Evolutionary conservation across 331 rosid genomes (phyloP), one percentile per base, ranked within the genome.

Genomic region (Saraca asoca): DNA sequence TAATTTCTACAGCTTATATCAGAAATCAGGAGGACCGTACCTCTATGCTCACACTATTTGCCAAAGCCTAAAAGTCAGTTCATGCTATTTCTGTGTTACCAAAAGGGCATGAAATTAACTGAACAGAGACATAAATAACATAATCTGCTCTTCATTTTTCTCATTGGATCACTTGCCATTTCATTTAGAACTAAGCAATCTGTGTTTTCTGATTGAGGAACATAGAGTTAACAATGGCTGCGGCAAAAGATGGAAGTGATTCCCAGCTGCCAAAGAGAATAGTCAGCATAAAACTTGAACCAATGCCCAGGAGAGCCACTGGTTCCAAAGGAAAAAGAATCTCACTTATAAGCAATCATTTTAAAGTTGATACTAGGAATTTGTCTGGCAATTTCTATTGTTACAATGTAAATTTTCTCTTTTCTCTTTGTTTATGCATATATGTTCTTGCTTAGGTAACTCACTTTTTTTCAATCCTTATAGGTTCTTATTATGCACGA

Each of bases 401-500:
- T 41, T 44, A 62, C 52, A 43, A 11, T 11, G 52, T 19, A 18
- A 17, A 12, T 17, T 12, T 59, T 17, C 38, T 43, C 35, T 38
- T 17, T 59, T 43, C 35, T 38, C 29, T 5, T 3, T 62, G 19
- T 9, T 42, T n/a, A 20, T 41, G 10, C 20, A 12, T 9, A 9
- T 17, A 17, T 41, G 7, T 17, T 60, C 2, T 6, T 15, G 16
- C 8, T 18, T 38, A 9, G 10, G 5, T 2, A 16, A 14, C 19
- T 7, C 35, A 12, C 0, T n/a, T n/a, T 13, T 8, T 71, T 31
- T 51, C n/a, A 9, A 7, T 41, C 7, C 7, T 39, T n/a, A 12
- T 49, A 79, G 90, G 90, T 85, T 45, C 9, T 77, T 0, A 62
- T 85, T 15, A 8, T 56, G 0, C 79, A 78, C 50, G 86, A 85